Evolutionary conservation across 2,329 filamentous ascomycete genomes (phyloP), one percentile per base, ranked within the genome.

Genomic region (Fusarium sp.): DNA sequence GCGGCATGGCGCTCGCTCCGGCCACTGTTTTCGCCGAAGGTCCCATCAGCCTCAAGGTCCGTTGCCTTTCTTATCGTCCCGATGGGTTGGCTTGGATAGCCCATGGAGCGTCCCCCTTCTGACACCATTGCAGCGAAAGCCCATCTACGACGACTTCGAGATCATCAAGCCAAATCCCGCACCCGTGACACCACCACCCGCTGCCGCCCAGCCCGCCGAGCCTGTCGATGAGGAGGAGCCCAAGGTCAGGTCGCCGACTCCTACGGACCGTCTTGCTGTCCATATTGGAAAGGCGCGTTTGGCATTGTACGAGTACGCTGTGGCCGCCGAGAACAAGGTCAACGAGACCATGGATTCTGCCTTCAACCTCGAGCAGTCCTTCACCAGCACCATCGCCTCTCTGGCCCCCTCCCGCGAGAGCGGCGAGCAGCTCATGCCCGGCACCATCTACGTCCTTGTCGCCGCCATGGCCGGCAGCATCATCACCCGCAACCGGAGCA

Each of bases 381-480:
- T 98, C 86, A 97, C 96, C 78, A 90, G 89, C 84, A 98, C 97
- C 71, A 85, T 99, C 77, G 94, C 95, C 68, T 95, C 93, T 25
- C 90, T 99, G 43, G 97, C 95, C 23, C 97, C 97, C 34, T 88
- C 95, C 41, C 92, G 92, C 79, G 93, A 96, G 84, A 94, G 92
- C 70, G 94, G 94, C 82, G 97, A 99, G 88, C 92, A 92, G 81
- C 89, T 99, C 66, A 92, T 98, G 85, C 97, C 97, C 37, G 96
- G 96, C 30, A 88, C 92, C 69, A 91, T 98, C 77, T 98, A 98
- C 85, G 95, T 98, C 56, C 90, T 98, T 34, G 95, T 99, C 57
- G 93, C 95, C 48, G 92, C 94, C 79, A 98, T 99, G 95, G 94
- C 97, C 39, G 97, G 96, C 77, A 95, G 92, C 83, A 98, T 99